These are phyloP conservation scores for Cercophora sp. DNA, from an alignment of 495 filamentous ascomycete genomes.

Conservation along the genomic window DNA sequence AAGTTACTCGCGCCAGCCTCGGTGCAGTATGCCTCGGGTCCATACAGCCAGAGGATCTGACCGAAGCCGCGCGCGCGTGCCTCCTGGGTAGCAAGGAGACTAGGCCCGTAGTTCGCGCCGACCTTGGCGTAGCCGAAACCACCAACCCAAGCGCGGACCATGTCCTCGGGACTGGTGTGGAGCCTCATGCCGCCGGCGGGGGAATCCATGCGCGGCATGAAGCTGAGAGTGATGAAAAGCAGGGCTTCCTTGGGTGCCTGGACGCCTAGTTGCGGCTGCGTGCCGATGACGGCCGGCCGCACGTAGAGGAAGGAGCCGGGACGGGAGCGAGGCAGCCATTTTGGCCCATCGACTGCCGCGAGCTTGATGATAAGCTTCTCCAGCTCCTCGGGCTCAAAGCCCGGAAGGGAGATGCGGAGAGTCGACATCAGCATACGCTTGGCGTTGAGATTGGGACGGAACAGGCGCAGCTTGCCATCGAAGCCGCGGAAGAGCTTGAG, in stretches of 20 bases:
- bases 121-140: slow-evolving; percentile 89
- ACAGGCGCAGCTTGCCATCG: slow-evolving; percentile 78
- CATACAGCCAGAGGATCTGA: slow-evolving; percentile 92
- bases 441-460: slow-evolving; percentile 77
- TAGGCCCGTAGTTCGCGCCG: slow-evolving; percentile 88
- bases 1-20: slow-evolving; percentile 93
- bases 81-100: slow-evolving; percentile 67
- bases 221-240: slow-evolving; percentile 73
- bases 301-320: slow-evolving; percentile 70
- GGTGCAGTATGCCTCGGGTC: slow-evolving; percentile 67
- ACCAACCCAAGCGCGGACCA: slow-evolving; percentile 86
- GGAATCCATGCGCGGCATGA: slow-evolving; percentile 62
- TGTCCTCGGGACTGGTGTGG: slow-evolving; percentile 70
- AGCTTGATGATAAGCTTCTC: slow-evolving; percentile 71
- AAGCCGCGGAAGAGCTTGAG: slow-evolving; percentile 82
- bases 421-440: slow-evolving; percentile 69
- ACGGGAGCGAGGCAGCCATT: slow-evolving; percentile 72
- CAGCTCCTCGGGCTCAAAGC: slow-evolving; percentile 65
- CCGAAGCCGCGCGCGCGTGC: slow-evolving; percentile 68
- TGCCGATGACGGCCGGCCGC: slow-evolving; percentile 81
- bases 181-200: slow-evolving; percentile 64
- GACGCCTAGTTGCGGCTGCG: slow-evolving; percentile 72
- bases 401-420: slow-evolving; percentile 71
- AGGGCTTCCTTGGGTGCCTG: slow-evolving; percentile 77
- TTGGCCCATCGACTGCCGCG: slow-evolving; percentile 62